Conservation (phyloP, 2,329 filamentous ascomycete genomes). For the Blumeriella jaapii region DNA sequence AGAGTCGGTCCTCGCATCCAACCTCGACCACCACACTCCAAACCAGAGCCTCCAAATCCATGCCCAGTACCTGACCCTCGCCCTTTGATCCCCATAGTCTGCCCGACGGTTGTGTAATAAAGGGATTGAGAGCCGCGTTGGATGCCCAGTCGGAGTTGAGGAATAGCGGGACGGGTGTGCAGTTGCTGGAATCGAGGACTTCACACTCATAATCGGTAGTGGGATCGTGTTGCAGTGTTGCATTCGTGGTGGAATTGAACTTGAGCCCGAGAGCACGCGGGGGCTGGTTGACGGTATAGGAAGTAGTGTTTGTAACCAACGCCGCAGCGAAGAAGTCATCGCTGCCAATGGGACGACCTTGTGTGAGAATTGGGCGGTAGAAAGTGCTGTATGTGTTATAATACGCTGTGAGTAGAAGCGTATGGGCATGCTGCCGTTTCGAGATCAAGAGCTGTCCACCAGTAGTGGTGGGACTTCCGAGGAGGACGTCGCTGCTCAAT, state of each 20-base stretch:
- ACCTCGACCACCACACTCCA: constrained; percentile 18
- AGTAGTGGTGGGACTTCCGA: constrained; percentile 29
- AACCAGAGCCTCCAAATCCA: constrained; percentile 13
- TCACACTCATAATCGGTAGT: constrained; percentile 1
- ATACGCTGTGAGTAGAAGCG: constrained; percentile 35
- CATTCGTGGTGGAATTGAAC: constrained; percentile 3
- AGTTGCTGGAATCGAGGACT: background rate
- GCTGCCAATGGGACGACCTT: constrained; percentile 38
- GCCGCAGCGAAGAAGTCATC: constrained; percentile 38
- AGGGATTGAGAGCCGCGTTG: constrained; percentile 13
- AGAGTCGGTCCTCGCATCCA: constrained; percentile 11
- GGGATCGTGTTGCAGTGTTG: constrained; percentile 12
- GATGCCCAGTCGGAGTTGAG: constrained; percentile 14
- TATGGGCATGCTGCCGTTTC: constrained; percentile 31
- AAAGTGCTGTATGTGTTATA: constrained; percentile 35
- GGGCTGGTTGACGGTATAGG: constrained; percentile 24
- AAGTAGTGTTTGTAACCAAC: constrained; percentile 29
- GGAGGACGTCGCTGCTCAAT: background rate
- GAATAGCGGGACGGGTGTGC: constrained; percentile 9
- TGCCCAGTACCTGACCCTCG: constrained; percentile 5
- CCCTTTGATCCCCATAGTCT: constrained; percentile 14
- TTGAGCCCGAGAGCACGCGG: constrained; percentile 7
- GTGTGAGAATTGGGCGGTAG: constrained; percentile 16
- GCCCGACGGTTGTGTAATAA: constrained; percentile 5
- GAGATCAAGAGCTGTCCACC: constrained; percentile 35